phyloP scores from a whole-genome alignment of 176 grass and related monocot species.

The Cenchrus purpureus region DNA sequence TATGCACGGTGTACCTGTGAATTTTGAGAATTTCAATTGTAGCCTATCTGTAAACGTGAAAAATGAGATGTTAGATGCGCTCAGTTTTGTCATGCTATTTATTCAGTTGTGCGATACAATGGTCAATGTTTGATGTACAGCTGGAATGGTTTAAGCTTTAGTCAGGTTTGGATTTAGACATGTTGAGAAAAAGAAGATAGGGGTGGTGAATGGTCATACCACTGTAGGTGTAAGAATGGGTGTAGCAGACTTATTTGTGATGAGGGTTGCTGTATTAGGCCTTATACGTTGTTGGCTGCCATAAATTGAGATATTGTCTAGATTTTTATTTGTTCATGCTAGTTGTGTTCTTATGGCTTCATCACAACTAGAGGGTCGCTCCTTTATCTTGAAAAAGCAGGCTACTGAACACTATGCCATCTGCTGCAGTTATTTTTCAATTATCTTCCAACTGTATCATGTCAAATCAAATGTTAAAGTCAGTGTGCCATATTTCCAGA shows the following conservation, averaged over 20 bases:
- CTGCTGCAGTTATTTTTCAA: neutral
- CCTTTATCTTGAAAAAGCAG: conserved; percentile 1
- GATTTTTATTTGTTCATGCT: conserved; percentile 1
- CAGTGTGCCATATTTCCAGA: neutral
- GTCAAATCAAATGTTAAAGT: conserved; percentile 1
- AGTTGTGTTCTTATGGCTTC: neutral
- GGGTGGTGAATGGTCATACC: neutral
- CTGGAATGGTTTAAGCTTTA: conserved; percentile 5
- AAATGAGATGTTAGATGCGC: neutral
- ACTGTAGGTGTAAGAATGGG: neutral
- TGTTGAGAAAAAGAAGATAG: neutral
- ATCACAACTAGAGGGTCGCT: neutral
- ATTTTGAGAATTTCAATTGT: neutral
- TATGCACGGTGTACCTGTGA: neutral
- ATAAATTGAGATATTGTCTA: neutral
- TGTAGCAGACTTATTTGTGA: neutral
- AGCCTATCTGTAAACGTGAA: neutral
- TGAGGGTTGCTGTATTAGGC: neutral
- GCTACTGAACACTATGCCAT: neutral
- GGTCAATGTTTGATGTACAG: neutral
- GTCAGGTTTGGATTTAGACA: neutral
- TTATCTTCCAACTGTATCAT: neutral
- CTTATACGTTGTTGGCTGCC: neutral
- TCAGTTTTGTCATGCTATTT: conserved; percentile 20
- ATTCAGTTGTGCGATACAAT: neutral